Conservation (phyloP, 306 rosid genomes). For the Vigna hirtella region DNA sequence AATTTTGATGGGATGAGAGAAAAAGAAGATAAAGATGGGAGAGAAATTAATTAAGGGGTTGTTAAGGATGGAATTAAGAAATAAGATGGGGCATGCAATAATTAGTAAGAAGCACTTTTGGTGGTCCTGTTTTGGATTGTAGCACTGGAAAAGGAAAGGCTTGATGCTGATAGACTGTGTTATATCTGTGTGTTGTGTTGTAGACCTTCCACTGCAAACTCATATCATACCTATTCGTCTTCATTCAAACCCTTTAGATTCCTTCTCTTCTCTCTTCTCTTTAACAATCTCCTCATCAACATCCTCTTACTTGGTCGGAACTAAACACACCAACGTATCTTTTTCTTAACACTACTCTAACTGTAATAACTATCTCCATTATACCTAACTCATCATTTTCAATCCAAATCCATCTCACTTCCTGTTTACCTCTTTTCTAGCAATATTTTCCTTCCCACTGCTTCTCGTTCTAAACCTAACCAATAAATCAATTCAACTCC, state of each 20-base stretch:
- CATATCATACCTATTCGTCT: background rate
- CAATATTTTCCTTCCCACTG: background rate
- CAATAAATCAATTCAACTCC: too few relatives aligned
- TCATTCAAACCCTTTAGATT: conserved; percentile 49
- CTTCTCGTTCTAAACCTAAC: too few relatives aligned
- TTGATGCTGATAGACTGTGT: conserved; percentile 55
- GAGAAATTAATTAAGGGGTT: conserved; percentile 39
- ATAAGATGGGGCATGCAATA: conserved; percentile 65
- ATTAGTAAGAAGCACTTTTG: conserved; percentile 61
- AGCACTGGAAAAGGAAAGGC: conserved; percentile 40
- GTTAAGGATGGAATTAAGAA: conserved; percentile 53
- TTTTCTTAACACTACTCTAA: conserved; percentile 47
- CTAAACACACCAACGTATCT: conserved; percentile 63
- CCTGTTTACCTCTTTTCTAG: conserved; percentile 45
- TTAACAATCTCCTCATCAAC: conserved; percentile 44
- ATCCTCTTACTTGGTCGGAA: conserved; percentile 69
- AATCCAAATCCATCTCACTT: conserved; percentile 34
- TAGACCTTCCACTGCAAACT: too few relatives aligned
- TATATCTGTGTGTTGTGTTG: too few relatives aligned
- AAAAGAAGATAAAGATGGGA: conserved; percentile 47
- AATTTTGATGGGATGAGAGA: background rate
- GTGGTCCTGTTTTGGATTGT: conserved; percentile 63
- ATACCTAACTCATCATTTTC: conserved; percentile 43
- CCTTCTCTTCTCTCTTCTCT: conserved; percentile 7
- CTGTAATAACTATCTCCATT: conserved; percentile 21